A percentile compares a stretch with the other conserved stretches of the same genome.
These are phyloP conservation scores for Curvularia eragrostidis DNA, from an alignment of 2,329 filamentous ascomycete genomes.

Conservation along the genomic window DNA sequence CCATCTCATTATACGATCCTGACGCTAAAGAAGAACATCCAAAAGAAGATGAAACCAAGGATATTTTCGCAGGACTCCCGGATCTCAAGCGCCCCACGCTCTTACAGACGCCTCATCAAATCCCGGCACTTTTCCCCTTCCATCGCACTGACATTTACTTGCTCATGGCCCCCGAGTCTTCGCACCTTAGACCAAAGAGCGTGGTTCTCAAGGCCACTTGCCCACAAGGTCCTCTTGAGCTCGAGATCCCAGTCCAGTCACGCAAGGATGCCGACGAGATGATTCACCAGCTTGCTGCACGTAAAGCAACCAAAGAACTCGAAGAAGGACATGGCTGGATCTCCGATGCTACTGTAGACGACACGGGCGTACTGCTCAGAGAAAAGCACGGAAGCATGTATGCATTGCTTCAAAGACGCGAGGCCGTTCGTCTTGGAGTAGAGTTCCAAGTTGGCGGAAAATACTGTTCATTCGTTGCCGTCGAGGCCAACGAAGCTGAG, in stretches of 20 bases:
- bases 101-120: constrained; percentile 8
- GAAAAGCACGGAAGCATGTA: background rate
- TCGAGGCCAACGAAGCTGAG: constrained; percentile 8
- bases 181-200: constrained; percentile 4
- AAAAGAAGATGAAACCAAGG: background rate
- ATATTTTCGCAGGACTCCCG: constrained; percentile 4
- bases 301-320: constrained; percentile 13
- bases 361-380: background rate
- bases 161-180: constrained; percentile 9
- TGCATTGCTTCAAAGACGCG: constrained; percentile 1
- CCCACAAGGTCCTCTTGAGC: constrained; percentile 10
- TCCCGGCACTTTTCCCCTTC: constrained; percentile 8
- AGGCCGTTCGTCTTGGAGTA: constrained; percentile 9
- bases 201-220: constrained; percentile 7
- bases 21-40: background rate
- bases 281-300: constrained; percentile 14
- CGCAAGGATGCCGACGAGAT: constrained; percentile 10
- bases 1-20: constrained; percentile 5
- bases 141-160: constrained; percentile 12
- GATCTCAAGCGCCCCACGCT: constrained; percentile 3
- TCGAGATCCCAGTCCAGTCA: constrained; percentile 6
- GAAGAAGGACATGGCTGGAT: constrained; percentile 15
- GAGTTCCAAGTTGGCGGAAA: constrained; percentile 13
- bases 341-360: background rate
- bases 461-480: constrained; percentile 9